Evolutionary conservation across 305 asterid genomes (phyloP).

Genomic region (Euphrasia arctica): DNA sequence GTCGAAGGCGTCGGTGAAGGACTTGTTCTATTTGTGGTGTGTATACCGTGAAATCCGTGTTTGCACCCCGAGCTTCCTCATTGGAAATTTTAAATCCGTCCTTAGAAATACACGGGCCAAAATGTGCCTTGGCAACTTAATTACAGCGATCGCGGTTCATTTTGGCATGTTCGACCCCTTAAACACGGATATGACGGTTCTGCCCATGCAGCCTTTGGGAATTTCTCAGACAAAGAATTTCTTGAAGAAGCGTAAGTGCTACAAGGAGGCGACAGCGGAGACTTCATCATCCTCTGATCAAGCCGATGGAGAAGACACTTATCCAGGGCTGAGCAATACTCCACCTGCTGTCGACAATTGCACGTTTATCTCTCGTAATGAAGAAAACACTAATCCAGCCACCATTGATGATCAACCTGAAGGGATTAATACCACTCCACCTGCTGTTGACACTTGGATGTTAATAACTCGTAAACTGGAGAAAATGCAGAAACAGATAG

Average conservation of each 20-base stretch:
- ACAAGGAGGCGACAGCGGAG: background rate
- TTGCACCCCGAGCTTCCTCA: slow-evolving; percentile 2
- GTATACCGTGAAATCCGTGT: background rate
- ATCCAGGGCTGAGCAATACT: background rate
- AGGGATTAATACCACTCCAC: background rate
- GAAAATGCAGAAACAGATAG: background rate
- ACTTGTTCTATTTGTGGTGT: background rate
- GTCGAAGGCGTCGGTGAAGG: background rate
- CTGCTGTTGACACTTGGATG: background rate
- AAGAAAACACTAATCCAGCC: background rate
- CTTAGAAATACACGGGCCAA: background rate
- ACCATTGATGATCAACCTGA: background rate
- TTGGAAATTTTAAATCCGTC: background rate
- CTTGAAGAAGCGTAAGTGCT: background rate
- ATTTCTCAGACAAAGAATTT: background rate
- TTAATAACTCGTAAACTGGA: background rate
- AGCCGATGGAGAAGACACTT: background rate
- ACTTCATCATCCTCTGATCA: background rate
- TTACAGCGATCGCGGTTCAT: background rate
- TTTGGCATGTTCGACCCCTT: background rate
- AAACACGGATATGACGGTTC: background rate
- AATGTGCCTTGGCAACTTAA: background rate
- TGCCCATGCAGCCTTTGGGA: background rate
- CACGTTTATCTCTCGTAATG: background rate
- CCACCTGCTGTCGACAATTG: background rate